Conservation (phyloP, 768 basidiomycete species). For the Amanita thiersii region DNA sequence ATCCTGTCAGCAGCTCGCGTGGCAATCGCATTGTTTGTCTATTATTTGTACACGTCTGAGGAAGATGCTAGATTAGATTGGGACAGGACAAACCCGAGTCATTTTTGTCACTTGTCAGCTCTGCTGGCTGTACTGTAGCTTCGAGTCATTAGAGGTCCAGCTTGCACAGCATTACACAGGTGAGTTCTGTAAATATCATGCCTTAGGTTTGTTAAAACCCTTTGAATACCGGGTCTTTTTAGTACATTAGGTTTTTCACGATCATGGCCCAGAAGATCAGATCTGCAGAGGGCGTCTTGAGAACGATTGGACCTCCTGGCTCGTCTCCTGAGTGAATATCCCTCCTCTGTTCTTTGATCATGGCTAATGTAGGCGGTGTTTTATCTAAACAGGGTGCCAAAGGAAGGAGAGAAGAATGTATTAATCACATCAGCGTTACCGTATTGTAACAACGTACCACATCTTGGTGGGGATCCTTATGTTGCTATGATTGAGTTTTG, state of each 20-base stretch:
- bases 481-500: not conserved
- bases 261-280: conserved; percentile 49
- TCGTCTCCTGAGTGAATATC: conserved; percentile 1
- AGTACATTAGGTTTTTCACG: not conserved
- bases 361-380: conserved; percentile 1
- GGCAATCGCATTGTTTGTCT: too few species aligned
- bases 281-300: conserved; percentile 38
- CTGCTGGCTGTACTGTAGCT: too few species aligned
- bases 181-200: too few species aligned
- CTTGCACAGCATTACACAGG: too few species aligned
- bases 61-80: too few species aligned
- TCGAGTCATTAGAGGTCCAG: too few species aligned
- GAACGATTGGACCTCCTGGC: conserved; percentile 46
- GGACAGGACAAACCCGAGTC: too few species aligned
- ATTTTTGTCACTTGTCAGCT: too few species aligned
- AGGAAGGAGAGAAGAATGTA: conserved; percentile 80
- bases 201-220: too few species aligned
- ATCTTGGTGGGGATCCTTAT: conserved; percentile 57
- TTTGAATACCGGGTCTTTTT: not conserved
- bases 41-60: too few species aligned
- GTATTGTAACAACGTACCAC: conserved; percentile 95
- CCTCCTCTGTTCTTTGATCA: not conserved
- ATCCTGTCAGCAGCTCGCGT: too few species aligned
- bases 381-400: conserved; percentile 44
- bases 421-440: conserved; percentile 94